Percentiles rank a stretch among this genome's conserved stretches.
Conservation (phyloP, 164 flowering plant species). For the Echeveria elegans region DNA sequence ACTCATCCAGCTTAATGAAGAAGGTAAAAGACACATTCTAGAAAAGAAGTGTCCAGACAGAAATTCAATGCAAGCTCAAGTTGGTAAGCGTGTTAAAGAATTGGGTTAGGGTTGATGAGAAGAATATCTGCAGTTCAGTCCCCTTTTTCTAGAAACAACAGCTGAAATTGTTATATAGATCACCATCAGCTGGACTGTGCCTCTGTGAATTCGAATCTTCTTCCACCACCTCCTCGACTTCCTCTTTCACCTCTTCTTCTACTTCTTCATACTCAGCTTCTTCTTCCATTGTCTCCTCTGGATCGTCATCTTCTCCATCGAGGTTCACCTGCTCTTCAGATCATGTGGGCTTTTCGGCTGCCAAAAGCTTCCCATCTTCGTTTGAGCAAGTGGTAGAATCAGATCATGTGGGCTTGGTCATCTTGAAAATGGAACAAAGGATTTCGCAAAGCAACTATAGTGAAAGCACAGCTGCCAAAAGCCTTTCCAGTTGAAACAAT, state of each 20-base stretch:
- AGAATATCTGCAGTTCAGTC: too few relatives aligned
- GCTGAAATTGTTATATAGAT: too few relatives aligned
- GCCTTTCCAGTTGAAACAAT: conserved; percentile 62
- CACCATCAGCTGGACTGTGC: too few relatives aligned
- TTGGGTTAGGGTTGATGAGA: too few relatives aligned
- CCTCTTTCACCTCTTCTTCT: conserved; percentile 23
- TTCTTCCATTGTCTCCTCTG: conserved; percentile 60
- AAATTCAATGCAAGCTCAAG: too few relatives aligned
- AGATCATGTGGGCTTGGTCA: conserved; percentile 77
- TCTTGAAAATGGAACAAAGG: conserved; percentile 43
- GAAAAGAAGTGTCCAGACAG: not conserved
- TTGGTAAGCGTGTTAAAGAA: too few relatives aligned
- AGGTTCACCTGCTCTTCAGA: conserved; percentile 55
- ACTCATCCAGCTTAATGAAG: not conserved
- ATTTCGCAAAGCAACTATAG: conserved; percentile 65
- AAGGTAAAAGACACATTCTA: not conserved
- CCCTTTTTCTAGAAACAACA: too few relatives aligned
- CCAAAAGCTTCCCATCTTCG: conserved; percentile 28
- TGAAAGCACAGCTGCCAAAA: conserved; percentile 65
- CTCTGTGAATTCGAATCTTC: too few relatives aligned
- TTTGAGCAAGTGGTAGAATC: too few relatives aligned
- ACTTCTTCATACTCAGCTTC: conserved; percentile 66
- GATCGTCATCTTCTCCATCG: conserved; percentile 46
- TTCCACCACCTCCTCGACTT: conserved; percentile 25
- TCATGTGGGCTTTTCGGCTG: conserved; percentile 31